A percentile compares a stretch with the other conserved stretches of the same genome.
phyloP scores from a whole-genome alignment of 495 filamentous ascomycete species.

The Zalerion maritima region DNA sequence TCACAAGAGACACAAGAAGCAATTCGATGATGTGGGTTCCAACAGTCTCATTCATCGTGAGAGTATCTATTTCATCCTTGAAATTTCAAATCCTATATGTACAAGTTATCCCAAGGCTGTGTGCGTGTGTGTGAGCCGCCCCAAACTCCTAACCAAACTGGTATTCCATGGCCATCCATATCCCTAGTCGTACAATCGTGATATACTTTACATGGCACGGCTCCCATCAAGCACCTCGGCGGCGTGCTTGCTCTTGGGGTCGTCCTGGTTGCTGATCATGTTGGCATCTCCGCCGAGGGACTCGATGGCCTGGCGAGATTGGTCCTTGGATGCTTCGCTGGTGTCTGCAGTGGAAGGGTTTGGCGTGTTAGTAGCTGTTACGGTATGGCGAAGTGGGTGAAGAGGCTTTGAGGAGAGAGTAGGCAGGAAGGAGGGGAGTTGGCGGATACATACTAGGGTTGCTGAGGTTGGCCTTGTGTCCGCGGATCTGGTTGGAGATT shows the following conservation, averaged over 20 bases:
- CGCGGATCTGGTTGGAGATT: slow-evolving; percentile 15
- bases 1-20: too few species aligned
- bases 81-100: too few species aligned
- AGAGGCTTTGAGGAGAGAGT: too few species aligned
- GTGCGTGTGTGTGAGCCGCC: too few species aligned
- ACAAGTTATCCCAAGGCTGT: too few species aligned
- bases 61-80: too few species aligned
- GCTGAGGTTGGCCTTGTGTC: slow-evolving; percentile 16
- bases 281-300: slow-evolving; percentile 14
- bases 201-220: slow-evolving; percentile 9
- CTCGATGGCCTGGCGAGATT: slow-evolving; percentile 11
- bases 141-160: too few species aligned
- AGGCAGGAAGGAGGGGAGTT: not conserved
- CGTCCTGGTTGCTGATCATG: slow-evolving; percentile 12
- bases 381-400: too few species aligned
- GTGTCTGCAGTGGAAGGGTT: slow-evolving; percentile 8
- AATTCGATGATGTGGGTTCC: too few species aligned
- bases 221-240: slow-evolving; percentile 21
- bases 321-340: slow-evolving; percentile 15
- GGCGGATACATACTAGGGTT: slow-evolving; percentile 12
- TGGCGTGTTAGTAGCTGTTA: not conserved
- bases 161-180: too few species aligned
- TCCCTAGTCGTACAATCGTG: too few species aligned
- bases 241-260: slow-evolving; percentile 16
- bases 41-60: too few species aligned